Conservation (phyloP, 2,329 filamentous ascomycete species). For the Colletotrichum gloeosporioides region DNA sequence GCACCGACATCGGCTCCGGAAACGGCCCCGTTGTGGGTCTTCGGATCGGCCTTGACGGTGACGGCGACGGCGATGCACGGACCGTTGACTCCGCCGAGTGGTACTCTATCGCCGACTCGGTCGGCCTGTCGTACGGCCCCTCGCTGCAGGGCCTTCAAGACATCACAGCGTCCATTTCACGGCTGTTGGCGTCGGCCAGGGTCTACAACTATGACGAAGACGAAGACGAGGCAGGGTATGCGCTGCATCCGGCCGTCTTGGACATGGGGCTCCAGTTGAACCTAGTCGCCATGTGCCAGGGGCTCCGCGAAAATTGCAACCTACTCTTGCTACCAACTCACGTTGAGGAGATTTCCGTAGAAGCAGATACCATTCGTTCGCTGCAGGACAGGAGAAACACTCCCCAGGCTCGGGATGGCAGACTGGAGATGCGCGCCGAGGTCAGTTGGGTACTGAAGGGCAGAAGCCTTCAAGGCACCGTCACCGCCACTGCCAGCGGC, state of each 20-base stretch:
- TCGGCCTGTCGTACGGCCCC: neutral
- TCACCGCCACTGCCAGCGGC: neutral
- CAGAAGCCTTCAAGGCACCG: neutral
- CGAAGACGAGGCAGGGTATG: neutral
- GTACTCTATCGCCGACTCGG: neutral
- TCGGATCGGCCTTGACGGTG: neutral
- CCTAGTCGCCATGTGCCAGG: neutral
- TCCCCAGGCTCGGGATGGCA: neutral
- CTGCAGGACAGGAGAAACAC: neutral
- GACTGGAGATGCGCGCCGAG: neutral
- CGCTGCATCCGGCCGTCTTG: neutral
- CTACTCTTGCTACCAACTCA: neutral
- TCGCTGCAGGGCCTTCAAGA: neutral
- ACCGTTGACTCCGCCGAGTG: neutral
- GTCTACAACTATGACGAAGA: neutral
- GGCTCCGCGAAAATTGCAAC: neutral
- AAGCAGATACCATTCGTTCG: neutral
- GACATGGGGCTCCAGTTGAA: neutral
- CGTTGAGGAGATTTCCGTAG: neutral
- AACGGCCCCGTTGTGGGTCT: rapidly evolving
- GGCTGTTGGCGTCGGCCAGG: neutral
- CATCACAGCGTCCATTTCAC: neutral
- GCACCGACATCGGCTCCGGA: neutral
- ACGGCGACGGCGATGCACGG: neutral
- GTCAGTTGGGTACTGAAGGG: neutral